Conservation (phyloP, 2,329 filamentous ascomycete species). For the Hypomyces rosellus region DNA sequence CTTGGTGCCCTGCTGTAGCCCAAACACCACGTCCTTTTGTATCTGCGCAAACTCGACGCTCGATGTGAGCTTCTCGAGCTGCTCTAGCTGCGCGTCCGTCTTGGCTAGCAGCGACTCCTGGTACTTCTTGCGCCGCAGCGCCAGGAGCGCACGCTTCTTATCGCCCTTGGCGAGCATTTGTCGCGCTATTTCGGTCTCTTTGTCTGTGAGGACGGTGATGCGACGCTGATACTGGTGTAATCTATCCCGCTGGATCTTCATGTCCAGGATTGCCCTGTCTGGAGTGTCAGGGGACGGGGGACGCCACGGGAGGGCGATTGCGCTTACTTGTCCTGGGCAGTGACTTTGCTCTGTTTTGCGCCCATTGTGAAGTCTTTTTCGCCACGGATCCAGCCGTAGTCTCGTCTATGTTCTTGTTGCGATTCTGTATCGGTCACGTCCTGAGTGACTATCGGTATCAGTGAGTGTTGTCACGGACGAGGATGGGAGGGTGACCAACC, state of each 20-base stretch:
- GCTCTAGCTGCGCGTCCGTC: conserved; percentile 89
- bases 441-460: background rate
- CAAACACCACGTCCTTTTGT: conserved; percentile 93
- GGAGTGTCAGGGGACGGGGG: conserved; percentile 7
- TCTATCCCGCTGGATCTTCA: conserved; percentile 96
- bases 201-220: conserved; percentile 77
- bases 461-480: background rate
- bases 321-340: conserved; percentile 72
- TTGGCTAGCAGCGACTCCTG: conserved; percentile 83
- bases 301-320: background rate
- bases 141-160: conserved; percentile 75
- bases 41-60: conserved; percentile 94
- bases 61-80: conserved; percentile 80
- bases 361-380: conserved; percentile 38
- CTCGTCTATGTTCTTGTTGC: background rate
- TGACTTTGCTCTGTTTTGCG: conserved; percentile 51
- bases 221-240: conserved; percentile 93
- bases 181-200: conserved; percentile 79
- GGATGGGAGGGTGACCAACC: conserved; percentile 1
- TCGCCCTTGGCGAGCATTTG: conserved; percentile 76
- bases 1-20: conserved; percentile 82
- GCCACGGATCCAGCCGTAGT: conserved; percentile 6
- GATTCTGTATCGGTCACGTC: background rate
- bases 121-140: conserved; percentile 92
- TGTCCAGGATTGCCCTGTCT: conserved; percentile 84